These are phyloP conservation scores for Cladophialophora immunda DNA, from an alignment of 2,329 filamentous ascomycete genomes.

Conservation along the genomic window DNA sequence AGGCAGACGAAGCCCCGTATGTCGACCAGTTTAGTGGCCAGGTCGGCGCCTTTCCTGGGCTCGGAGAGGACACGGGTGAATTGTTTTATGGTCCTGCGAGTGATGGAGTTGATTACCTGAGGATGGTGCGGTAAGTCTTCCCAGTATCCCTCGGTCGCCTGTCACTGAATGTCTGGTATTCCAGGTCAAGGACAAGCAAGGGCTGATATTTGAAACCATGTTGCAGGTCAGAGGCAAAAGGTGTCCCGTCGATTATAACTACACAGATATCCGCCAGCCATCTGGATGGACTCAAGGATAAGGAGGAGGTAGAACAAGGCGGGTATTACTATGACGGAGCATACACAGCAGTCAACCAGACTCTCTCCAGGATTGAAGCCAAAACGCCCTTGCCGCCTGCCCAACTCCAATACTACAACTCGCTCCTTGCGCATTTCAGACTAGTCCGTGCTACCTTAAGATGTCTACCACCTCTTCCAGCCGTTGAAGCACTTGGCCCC, in stretches of 20 bases:
- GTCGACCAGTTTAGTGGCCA: conserved; percentile 75
- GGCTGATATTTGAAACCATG: conserved; percentile 21
- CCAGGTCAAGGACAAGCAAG: conserved; percentile 1
- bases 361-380: conserved; percentile 40
- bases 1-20: conserved; percentile 50
- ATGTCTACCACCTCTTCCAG: conserved; percentile 61
- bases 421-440: conserved; percentile 71
- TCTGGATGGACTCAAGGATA: conserved; percentile 43
- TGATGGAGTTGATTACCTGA: conserved; percentile 75
- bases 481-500: conserved; percentile 62
- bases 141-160: conserved; percentile 4
- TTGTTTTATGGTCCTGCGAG: conserved; percentile 73
- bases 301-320: conserved; percentile 21
- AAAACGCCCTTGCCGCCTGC: conserved; percentile 60
- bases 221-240: conserved; percentile 75
- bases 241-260: conserved; percentile 75
- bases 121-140: conserved; percentile 71
- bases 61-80: conserved; percentile 61
- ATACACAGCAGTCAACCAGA: conserved; percentile 70
- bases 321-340: conserved; percentile 81
- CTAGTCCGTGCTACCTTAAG: conserved; percentile 70
- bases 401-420: conserved; percentile 72
- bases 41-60: conserved; percentile 74
- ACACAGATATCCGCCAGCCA: conserved; percentile 55
- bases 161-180: conserved; percentile 35